Evolutionary conservation across 208 protist genomes (phyloP).

Genomic region (Trypanosoma cruzi): DNA sequence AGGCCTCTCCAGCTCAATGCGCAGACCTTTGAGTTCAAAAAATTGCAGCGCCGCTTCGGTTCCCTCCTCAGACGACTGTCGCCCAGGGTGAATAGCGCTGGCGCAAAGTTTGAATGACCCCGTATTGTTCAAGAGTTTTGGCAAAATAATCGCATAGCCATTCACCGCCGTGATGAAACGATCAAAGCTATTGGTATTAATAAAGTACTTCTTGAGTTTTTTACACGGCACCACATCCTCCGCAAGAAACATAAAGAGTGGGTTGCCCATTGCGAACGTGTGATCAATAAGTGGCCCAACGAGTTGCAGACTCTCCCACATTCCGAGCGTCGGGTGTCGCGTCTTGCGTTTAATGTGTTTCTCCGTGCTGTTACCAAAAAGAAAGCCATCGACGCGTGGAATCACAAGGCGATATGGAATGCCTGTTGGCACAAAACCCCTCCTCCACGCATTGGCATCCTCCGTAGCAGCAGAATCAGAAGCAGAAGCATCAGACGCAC

Average conservation of each 20-base stretch:
- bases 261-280: slow-evolving; percentile 43
- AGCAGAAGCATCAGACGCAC: too few relatives aligned
- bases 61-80: slow-evolving; percentile 31
- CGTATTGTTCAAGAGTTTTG: slow-evolving; percentile 39
- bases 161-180: slow-evolving; percentile 51
- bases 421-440: slow-evolving; percentile 59
- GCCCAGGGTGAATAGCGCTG: slow-evolving; percentile 49
- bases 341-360: slow-evolving; percentile 39
- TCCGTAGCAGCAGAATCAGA: neutral
- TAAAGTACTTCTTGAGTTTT: slow-evolving; percentile 49
- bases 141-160: slow-evolving; percentile 53
- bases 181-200: slow-evolving; percentile 37
- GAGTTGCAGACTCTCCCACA: slow-evolving; percentile 59
- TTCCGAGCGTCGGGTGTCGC: slow-evolving; percentile 45
- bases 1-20: slow-evolving; percentile 44
- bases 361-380: slow-evolving; percentile 20
- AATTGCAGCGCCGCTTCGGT: slow-evolving; percentile 62
- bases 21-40: slow-evolving; percentile 49
- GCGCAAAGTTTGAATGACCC: slow-evolving; percentile 68
- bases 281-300: slow-evolving; percentile 58
- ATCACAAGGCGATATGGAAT: slow-evolving; percentile 63
- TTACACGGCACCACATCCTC: slow-evolving; percentile 43
- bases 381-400: slow-evolving; percentile 54
- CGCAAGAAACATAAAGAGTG: slow-evolving; percentile 69
- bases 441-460: slow-evolving; percentile 12